Conservation (phyloP, 129 eudicot genomes). For the Chrysanthemum makinoi region DNA sequence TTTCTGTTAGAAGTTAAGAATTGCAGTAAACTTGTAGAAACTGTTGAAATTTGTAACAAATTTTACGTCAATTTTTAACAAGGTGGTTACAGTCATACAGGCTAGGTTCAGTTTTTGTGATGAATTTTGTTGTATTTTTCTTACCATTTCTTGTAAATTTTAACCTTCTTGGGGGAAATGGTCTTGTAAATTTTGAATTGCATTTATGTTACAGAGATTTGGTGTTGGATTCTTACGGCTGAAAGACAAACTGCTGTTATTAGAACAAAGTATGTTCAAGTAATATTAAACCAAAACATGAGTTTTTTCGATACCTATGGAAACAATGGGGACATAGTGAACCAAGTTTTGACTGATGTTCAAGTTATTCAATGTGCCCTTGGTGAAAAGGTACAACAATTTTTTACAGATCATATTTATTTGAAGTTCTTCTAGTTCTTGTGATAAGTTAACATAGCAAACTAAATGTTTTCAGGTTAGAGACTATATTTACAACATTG, state of each 20-base stretch:
- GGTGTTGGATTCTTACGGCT: constrained; percentile 64
- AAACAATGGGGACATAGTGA: constrained; percentile 53
- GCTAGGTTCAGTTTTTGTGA: background rate
- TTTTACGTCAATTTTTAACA: background rate
- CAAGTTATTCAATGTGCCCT: constrained; percentile 56
- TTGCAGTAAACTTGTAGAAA: background rate
- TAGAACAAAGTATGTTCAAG: constrained; percentile 53
- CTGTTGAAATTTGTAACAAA: background rate
- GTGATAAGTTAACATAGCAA: background rate
- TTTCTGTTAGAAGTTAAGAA: too few species aligned
- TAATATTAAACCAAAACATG: constrained; percentile 61
- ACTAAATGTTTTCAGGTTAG: constrained; percentile 43
- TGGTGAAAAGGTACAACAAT: constrained; percentile 51
- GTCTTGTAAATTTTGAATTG: background rate
- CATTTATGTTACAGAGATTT: constrained; percentile 43
- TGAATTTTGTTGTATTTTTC: too few species aligned
- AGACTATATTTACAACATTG: constrained; percentile 58
- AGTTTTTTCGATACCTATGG: constrained; percentile 60
- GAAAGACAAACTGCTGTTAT: constrained; percentile 64
- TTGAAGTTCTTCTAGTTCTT: constrained; percentile 21
- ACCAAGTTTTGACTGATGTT: constrained; percentile 57
- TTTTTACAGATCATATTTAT: background rate
- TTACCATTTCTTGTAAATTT: background rate
- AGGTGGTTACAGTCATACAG: background rate
- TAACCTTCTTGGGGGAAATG: background rate